Percentiles rank a stretch among this genome's conserved stretches.
Conservation (phyloP, 306 rosid genomes). For the Vigna angularis region DNA sequence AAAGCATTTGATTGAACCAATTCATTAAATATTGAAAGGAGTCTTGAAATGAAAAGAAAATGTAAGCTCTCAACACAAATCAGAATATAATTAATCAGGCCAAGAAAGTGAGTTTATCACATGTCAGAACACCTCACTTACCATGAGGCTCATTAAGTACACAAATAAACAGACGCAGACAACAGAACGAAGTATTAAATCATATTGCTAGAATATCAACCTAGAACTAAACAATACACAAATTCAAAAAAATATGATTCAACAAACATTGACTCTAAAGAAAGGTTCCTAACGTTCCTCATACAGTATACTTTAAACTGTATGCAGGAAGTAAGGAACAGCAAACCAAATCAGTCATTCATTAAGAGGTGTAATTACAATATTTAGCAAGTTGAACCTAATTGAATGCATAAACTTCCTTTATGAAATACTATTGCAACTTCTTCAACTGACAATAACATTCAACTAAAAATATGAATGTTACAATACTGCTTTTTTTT, state of each 20-base stretch:
- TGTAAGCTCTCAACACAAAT: constrained; percentile 20
- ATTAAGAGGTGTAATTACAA: neutral
- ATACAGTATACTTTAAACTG: neutral
- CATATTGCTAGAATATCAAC: constrained; percentile 8
- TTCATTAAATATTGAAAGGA: constrained; percentile 1
- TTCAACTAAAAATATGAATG: neutral
- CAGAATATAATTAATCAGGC: constrained; percentile 11
- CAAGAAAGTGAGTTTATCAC: constrained; percentile 11
- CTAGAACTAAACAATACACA: constrained; percentile 14
- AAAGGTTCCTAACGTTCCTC: constrained; percentile 10
- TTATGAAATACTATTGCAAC: neutral
- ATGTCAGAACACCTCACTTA: constrained; percentile 2
- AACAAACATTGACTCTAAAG: neutral
- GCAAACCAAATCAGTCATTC: constrained; percentile 21
- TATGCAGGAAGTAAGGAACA: constrained; percentile 7
- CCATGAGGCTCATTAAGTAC: constrained; percentile 1
- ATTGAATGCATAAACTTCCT: constrained; percentile 19
- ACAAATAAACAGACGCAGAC: constrained; percentile 8
- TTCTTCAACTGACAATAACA: constrained; percentile 21
- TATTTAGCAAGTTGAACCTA: constrained; percentile 3
- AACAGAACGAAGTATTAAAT: constrained; percentile 2
- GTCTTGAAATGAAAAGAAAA: constrained; percentile 21
- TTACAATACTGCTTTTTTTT: constrained; percentile 16
- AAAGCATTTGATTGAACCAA: neutral
- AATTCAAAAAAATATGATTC: neutral